Evolutionary conservation across 2,329 filamentous ascomycete genomes (phyloP).

Genomic region (Trichophyton schoenleinii): DNA sequence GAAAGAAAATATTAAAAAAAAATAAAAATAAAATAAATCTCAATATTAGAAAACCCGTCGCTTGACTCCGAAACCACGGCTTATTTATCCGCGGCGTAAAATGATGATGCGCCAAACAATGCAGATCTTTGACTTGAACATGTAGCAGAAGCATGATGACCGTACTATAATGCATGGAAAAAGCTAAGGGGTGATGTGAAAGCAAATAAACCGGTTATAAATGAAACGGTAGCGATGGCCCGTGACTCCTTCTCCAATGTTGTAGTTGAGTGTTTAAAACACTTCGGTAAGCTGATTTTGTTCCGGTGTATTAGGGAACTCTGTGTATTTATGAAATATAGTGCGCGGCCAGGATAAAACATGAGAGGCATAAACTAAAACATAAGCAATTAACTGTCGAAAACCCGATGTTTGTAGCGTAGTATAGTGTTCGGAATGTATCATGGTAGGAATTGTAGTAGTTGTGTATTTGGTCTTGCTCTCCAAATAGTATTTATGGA

Average conservation of each 20-base stretch:
- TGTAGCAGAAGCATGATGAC: no score
- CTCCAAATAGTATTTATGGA: background rate
- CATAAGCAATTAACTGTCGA: background rate
- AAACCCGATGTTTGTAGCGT: background rate
- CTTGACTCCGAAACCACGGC: no score
- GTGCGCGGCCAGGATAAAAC: background rate
- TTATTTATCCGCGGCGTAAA: no score
- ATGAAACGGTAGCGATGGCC: background rate
- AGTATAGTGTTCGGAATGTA: no score
- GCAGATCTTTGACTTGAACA: conserved; percentile 47
- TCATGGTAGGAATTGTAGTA: background rate
- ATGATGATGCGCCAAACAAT: conserved; percentile 45
- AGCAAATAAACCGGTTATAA: background rate
- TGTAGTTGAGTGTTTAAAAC: background rate
- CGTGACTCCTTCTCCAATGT: background rate
- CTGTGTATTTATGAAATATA: background rate
- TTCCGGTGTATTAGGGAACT: background rate
- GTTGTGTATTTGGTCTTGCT: conserved; percentile 1
- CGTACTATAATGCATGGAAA: background rate
- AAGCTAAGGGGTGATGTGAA: background rate
- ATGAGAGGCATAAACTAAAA: conserved; percentile 1
- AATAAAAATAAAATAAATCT: no score
- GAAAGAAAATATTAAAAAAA: no score
- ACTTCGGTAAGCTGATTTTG: background rate
- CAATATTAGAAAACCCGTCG: no score